Evolutionary conservation across 2,329 filamentous ascomycete genomes (phyloP), one percentile per base, ranked within the genome.

Genomic region (Albophoma yamanashiensis): DNA sequence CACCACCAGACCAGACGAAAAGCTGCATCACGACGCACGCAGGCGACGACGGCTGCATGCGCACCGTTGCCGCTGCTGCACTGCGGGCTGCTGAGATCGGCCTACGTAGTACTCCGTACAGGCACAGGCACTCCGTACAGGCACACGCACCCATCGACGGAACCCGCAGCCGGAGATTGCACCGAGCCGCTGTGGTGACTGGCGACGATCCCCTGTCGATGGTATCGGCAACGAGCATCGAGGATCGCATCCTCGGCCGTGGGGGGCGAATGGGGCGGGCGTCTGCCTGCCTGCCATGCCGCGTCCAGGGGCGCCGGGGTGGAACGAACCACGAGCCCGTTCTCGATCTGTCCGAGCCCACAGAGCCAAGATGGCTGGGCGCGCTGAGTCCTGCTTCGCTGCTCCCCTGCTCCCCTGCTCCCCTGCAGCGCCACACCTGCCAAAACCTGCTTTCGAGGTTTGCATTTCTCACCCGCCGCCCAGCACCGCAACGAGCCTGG

Each of bases 261-360:
- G n/a, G 27, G 27, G 27, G 27, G 27, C 5, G 27, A 31, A 3
- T 31, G 27, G 27, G 50, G 8, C 27, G 4, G 20, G 47, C 25
- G 42, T 12, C 1, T 31, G 27, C 7, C 27, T 14, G 20, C 11
- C 50, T 55, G 31, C 27, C 50, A 36, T 15, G 36, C 55, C 22
- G 39, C 39, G 36, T 20, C 55, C 42, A 45, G 31, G 57, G 57
- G 12, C 9, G 22, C n/a, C 43, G 34, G 50, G 50, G 50, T 55
- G 57, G 34, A 31, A 31, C 27, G 40, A 27, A 22, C 45, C 57
- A 34, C 43, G 45, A 50, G 45, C 45, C 45, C 36, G n/a, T 55
- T 58, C 57, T 58, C 47, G 57, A 58, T 58, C 57, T 55, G 36
- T 14, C 47, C 57, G 45, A 40, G 34, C 20, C 57, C 11, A 12